Conservation (phyloP, 2,329 filamentous ascomycete species). For the Penicillium sp. region DNA sequence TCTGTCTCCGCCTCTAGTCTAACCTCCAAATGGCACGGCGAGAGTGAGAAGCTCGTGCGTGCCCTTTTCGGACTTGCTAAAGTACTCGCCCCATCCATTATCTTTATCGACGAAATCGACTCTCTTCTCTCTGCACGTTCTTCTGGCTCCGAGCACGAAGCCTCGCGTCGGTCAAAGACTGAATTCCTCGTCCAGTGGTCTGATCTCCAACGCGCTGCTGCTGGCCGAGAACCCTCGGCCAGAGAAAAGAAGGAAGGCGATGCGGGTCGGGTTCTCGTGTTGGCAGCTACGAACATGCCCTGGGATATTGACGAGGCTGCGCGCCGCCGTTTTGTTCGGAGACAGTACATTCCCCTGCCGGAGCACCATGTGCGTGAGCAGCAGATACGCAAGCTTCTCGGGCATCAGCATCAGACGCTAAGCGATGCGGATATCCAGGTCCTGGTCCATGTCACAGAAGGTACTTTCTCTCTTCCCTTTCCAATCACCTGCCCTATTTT, state of each 20-base stretch:
- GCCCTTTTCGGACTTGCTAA: constrained; percentile 90
- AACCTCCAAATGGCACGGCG: constrained; percentile 93
- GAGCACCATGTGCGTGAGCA: constrained; percentile 76
- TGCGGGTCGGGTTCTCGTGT: constrained; percentile 81
- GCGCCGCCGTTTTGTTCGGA: constrained; percentile 79
- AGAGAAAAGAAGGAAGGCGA: constrained; percentile 72
- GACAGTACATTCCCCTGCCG: constrained; percentile 94
- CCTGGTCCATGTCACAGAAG: constrained; percentile 79
- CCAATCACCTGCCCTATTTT: background rate
- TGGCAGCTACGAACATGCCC: constrained; percentile 92
- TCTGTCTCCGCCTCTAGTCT: constrained; percentile 92
- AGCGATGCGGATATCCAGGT: constrained; percentile 67
- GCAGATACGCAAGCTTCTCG: constrained; percentile 75
- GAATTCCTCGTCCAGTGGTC: constrained; percentile 98
- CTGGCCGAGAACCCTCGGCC: constrained; percentile 65
- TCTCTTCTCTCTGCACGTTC: constrained; percentile 83
- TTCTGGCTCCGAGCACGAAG: constrained; percentile 78
- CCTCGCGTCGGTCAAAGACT: constrained; percentile 90
- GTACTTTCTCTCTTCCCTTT: constrained; percentile 45
- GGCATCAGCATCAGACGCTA: constrained; percentile 82
- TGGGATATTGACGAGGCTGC: constrained; percentile 99
- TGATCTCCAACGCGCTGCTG: constrained; percentile 85
- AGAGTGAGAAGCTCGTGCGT: constrained; percentile 92
- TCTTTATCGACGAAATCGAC: constrained; percentile 98
- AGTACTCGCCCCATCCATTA: constrained; percentile 85